Base-by-base conservation (phyloP, 2,329 filamentous ascomycete genomes). In the Endoconidiophora polonica region DNA sequence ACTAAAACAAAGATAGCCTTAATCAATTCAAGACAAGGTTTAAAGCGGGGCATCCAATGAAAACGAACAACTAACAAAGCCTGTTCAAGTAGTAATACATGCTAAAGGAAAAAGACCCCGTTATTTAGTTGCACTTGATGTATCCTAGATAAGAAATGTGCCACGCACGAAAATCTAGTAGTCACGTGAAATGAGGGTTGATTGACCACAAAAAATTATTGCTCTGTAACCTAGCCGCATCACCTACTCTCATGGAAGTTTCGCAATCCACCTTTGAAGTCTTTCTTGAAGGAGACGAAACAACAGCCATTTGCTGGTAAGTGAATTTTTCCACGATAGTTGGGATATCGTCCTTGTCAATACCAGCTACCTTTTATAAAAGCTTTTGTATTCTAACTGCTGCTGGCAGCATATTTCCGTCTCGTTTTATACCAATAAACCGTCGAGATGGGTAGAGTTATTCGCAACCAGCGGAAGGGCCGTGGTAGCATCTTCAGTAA, bases 401-500 rank as follows among this genome's bases (percentile, higher is more conserved):
- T 54, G 48, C 48, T 50, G 52, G 52, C 48, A 53, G 52, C 52
- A 50, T 53, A 49, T 53, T 53, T 50, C 47, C 48, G 48, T 54
- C 49, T 48, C 43, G 47, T 52, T 54, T 52, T 50, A 48, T 50
- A 52, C 45, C 49, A 53, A 52, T 52, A 55, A 53, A 52, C 49
- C 50, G 44, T 44, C 52, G 54, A 64, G 59, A 74, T 74, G 71
- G 71, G 71, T 71, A 68, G 71, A 68, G 71, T 74, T 63, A 79
- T 79, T 71, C 73, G 75, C 69, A 79, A 79, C 68, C 75, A 79
- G 74, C 70, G 72, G 64, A 75, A 75, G 68, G 72, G 72, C 63
- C 68, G 68, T 66, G 71, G 71, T 64, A 70, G 68, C 63, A 75
- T 76, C 62, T 76, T 75, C 70, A 74, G 66, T 68, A 64, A 68